These are phyloP conservation scores for Chloranthus sessilifolius DNA, from an alignment of 164 flowering plant genomes.

Conservation along the genomic window DNA sequence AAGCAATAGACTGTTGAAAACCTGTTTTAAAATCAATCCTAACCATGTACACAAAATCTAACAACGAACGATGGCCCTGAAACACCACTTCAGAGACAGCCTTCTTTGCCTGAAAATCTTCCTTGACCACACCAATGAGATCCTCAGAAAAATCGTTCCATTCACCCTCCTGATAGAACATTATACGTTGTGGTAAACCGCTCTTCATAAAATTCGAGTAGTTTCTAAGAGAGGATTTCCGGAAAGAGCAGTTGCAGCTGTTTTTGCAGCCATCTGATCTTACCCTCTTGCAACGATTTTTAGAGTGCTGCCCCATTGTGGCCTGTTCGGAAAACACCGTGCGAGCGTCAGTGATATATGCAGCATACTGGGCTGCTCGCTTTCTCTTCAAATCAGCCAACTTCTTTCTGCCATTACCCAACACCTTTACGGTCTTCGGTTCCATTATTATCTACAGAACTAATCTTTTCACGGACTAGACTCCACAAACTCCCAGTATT, in stretches of 20 bases:
- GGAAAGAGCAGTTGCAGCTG: conserved; percentile 16
- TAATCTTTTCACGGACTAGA: conserved; percentile 8
- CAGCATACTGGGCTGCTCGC: conserved; percentile 30
- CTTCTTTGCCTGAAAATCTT: conserved; percentile 48
- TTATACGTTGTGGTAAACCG: conserved; percentile 52
- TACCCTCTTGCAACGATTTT: conserved; percentile 39
- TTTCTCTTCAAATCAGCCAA: conserved; percentile 55
- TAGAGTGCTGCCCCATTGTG: conserved; percentile 12
- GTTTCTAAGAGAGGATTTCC: conserved; percentile 36
- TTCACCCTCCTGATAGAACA: conserved; percentile 56
- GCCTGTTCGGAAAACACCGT: conserved; percentile 1
- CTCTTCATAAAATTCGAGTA: conserved; percentile 65
- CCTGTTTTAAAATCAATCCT: conserved; percentile 54
- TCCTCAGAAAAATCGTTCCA: conserved; percentile 67
- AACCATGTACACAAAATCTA: conserved; percentile 73
- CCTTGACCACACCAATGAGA: conserved; percentile 31
- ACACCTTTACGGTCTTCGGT: conserved; percentile 63
- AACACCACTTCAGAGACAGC: conserved; percentile 48
- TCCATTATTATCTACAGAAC: conserved; percentile 53
- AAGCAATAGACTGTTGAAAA: conserved; percentile 57
- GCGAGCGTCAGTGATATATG: conserved; percentile 26
- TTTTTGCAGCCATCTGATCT: conserved; percentile 37
- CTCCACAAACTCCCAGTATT: not conserved
- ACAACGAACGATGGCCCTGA: conserved; percentile 32
- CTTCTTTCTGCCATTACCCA: conserved; percentile 46